Evolutionary conservation across 441 rosid species (phyloP), one percentile per base, ranked within the genome.

Genomic region (Syzygium malaccense): DNA sequence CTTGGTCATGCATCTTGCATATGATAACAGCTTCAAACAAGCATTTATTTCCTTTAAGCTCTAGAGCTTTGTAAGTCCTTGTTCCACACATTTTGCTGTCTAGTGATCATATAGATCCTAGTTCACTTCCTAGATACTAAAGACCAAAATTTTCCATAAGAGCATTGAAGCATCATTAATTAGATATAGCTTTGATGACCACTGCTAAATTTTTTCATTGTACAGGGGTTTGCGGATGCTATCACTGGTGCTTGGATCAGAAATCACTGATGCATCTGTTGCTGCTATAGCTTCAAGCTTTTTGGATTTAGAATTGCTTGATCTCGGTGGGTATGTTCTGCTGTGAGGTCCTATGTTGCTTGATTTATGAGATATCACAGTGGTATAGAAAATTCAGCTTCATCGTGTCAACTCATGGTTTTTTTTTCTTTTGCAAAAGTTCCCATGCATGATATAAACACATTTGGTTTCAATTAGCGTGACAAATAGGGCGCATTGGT

Each of bases 171-270:
- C n/a, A 64, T 64, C 6, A 0, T 64, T 8, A 64, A 17, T 30
- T 37, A 71, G 51, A 88, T 30, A 84, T 11, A 30, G 57, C 54
- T 78, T 60, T 26, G 33, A 57, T 18, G n/a, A 66, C 55, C 17
- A 25, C 30, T 66, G 41, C 58, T 87, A n/a, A 30, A 48, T 51
- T 66, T 87, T 4, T 8, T 78, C n/a, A 48, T 90, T 54, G 8
- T 91, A 86, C 91, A 97, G 99, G 97, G 91, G 93, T 32, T 89
- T 98, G 93, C 94, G 95, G 66, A 97, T 97, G 99, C 96, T 98
- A 84, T 98, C 99, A 15, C 96, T 98, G 64, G 98, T 98, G 88
- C 96, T 98, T 92, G 99, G 99, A 93, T 88, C 96, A 55, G 95
- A 93, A 85, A 97, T 98, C 89, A 96, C 96, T 4, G 99, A 98